Evolutionary conservation across 441 rosid genomes (phyloP), one percentile per base, ranked within the genome.

Genomic region (Pelargonium myrrhifolium): DNA sequence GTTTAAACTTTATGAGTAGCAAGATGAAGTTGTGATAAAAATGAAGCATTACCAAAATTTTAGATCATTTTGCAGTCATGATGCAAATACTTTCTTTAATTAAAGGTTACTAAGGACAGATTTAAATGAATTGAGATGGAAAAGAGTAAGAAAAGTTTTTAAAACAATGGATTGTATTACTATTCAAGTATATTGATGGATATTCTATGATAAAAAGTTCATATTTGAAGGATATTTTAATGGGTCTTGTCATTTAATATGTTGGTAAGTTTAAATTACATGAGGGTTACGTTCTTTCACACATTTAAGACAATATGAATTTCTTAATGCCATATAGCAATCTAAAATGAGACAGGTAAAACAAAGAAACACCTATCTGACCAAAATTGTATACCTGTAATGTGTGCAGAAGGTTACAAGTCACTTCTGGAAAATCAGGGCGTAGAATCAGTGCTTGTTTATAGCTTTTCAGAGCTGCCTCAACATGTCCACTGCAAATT

Each of bases 361-460:
- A 18, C 61, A 7, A 43, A 9, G 49, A 12, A 43, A 1, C 18
- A 15, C 22, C 8, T 12, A n/a, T n/a, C 59, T 53, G n/a, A n/a
- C 42, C 14, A 14, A 43, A 6, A 63, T 22, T 53, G 59, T 20
- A 55, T 84, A 92, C 99, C 93, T 92, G 98, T 65, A 95, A 78
- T 22, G 99, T 90, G 75, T 95, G 99, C 58, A 92, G 80, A 76
- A 95, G 97, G 78, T 95, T 95, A 82, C 98, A 95, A 10, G 97
- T 95, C 45, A 97, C 99, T 82, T 95, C 99, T 63, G 99, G 98
- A 65, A 92, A 95, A 72, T 95, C 98, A 11, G 97, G 82, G 59
- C 99, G 88, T 60, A 92, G 82, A 51, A 70, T 67, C 77, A 95
- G 74, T 58, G 99, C 99, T 80, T 95, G 96, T 72, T 85, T 86